Percentiles rank a stretch among this genome's conserved stretches.
phyloP scores from a whole-genome alignment of 169 alveolate species.

The Hepatocystis sp. region DNA sequence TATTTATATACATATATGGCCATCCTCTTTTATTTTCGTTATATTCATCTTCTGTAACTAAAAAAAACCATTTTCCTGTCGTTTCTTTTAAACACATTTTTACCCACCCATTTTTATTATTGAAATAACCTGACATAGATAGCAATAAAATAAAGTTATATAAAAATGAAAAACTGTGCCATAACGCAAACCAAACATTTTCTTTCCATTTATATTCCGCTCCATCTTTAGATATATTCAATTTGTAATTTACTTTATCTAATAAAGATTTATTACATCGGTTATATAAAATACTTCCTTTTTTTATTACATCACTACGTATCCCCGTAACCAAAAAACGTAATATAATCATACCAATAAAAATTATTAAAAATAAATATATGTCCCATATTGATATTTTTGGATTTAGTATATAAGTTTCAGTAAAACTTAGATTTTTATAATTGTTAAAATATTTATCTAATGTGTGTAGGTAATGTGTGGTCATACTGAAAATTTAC shows the following conservation, averaged over 20 bases:
- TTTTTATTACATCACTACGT: conserved; percentile 5
- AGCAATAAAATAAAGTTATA: conserved; percentile 35
- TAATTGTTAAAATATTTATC: conserved; percentile 33
- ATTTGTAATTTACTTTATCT: conserved; percentile 49
- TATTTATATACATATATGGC: conserved; percentile 61
- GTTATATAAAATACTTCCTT: conserved; percentile 26
- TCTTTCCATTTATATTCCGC: conserved; percentile 73
- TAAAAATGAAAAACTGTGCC: conserved; percentile 64
- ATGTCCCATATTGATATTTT: conserved; percentile 33
- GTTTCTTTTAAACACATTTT: conserved; percentile 53
- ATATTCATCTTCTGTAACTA: conserved; percentile 74
- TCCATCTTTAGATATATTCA: conserved; percentile 36
- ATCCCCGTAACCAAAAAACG: conserved; percentile 36
- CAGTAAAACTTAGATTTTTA: conserved; percentile 4
- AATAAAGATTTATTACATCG: conserved; percentile 13
- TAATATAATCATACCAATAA: conserved; percentile 20
- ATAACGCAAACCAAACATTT: conserved; percentile 66
- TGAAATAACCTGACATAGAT: conserved; percentile 55
- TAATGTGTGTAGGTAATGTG: conserved; percentile 40
- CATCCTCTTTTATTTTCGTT: conserved; percentile 77
- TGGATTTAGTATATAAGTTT: conserved; percentile 11
- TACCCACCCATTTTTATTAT: conserved; percentile 63
- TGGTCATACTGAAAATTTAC: no score
- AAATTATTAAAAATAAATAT: not conserved
- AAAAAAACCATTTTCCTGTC: conserved; percentile 71